phyloP scores from a whole-genome alignment of 2,329 filamentous ascomycete genomes.

The Fusarium chuoi region DNA sequence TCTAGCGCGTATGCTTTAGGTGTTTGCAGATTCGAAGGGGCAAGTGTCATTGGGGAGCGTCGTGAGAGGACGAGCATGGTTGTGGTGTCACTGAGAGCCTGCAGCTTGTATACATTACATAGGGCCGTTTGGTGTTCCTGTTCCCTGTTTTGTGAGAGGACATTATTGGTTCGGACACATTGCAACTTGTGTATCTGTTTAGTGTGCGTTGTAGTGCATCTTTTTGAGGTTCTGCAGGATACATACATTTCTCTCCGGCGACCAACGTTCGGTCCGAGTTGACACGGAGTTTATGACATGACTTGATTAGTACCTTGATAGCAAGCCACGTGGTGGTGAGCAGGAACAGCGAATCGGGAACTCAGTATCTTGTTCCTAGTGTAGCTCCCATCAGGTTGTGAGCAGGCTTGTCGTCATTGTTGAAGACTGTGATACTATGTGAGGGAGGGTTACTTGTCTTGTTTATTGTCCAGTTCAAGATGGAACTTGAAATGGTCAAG shows the following conservation, averaged over 20 bases:
- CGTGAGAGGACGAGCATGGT: neutral
- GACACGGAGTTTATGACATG: neutral
- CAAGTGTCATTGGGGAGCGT: neutral
- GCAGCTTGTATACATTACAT: neutral
- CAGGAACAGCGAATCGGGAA: neutral
- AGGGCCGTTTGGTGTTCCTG: neutral
- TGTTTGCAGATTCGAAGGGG: neutral
- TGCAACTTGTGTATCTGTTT: neutral
- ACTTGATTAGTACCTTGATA: neutral
- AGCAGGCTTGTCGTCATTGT: neutral
- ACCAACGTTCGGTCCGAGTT: neutral
- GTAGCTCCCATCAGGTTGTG: too few species aligned
- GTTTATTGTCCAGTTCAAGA: neutral
- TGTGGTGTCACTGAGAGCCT: slow-evolving; percentile 13
- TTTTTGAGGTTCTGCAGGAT: neutral
- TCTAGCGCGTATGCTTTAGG: neutral
- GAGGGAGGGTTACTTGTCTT: neutral
- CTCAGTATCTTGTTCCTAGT: neutral
- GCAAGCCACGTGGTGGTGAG: neutral
- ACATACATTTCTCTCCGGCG: neutral
- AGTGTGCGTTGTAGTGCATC: neutral
- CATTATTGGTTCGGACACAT: neutral
- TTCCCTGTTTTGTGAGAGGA: neutral
- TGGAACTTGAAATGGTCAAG: neutral
- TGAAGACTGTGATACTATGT: neutral